Percentiles rank a stretch among this genome's conserved stretches.
phyloP scores from a whole-genome alignment of 441 rosid species.

The Populus hybrid region DNA sequence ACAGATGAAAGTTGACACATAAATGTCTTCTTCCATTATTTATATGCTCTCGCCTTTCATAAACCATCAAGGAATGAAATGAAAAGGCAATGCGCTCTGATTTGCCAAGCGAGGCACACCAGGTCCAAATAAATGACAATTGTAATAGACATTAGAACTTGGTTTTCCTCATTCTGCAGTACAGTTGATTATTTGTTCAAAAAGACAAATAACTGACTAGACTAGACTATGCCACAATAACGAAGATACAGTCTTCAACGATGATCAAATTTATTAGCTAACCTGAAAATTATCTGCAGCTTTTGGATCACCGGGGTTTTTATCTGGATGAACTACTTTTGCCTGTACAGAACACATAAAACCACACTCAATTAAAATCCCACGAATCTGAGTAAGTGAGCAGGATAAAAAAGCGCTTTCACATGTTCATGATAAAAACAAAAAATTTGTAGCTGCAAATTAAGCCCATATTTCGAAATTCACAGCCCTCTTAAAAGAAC shows the following conservation, averaged over 20 bases:
- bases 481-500: background rate
- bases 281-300: constrained; percentile 95
- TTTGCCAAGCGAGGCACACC: background rate
- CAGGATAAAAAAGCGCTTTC: background rate
- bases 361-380: background rate
- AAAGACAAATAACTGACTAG: background rate
- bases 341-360: constrained; percentile 49
- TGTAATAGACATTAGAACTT: background rate
- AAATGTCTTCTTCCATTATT: background rate
- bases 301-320: constrained; percentile 82
- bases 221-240: background rate
- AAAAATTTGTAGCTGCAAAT: background rate
- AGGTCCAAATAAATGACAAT: background rate
- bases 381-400: background rate
- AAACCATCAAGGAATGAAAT: background rate
- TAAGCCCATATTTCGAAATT: background rate
- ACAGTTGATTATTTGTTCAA: background rate
- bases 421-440: background rate
- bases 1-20: background rate
- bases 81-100: background rate
- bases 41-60: background rate
- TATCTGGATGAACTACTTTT: constrained; percentile 88
- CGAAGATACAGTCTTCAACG: background rate
- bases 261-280: constrained; percentile 11
- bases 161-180: background rate